Percentiles rank a stretch among this genome's conserved stretches.
Evolutionary conservation across 2,329 filamentous ascomycete genomes (phyloP).

Genomic region (Conoideocrella luteorostrata): DNA sequence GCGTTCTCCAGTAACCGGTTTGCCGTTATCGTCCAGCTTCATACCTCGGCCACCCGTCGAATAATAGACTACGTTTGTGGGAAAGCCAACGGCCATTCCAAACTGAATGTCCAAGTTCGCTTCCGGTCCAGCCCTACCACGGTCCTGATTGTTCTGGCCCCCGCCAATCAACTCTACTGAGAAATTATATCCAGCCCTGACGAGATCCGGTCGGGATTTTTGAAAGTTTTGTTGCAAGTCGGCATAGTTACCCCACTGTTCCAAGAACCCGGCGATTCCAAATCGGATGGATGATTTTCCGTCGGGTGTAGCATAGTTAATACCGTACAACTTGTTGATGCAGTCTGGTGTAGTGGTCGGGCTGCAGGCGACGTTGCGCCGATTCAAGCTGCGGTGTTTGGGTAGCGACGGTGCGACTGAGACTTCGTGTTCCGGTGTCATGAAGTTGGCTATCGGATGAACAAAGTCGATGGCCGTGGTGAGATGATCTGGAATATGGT

Average conservation of each 20-base stretch:
- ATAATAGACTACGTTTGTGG: conserved; percentile 38
- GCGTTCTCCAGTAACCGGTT: conserved; percentile 20
- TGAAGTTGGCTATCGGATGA: conserved; percentile 43
- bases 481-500: conserved; percentile 36
- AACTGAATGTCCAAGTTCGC: conserved; percentile 45
- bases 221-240: conserved; percentile 35
- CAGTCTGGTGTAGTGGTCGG: conserved; percentile 31
- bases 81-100: conserved; percentile 38
- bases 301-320: conserved; percentile 27
- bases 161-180: conserved; percentile 34
- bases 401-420: conserved; percentile 5
- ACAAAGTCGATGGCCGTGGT: conserved; percentile 36
- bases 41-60: conserved; percentile 37
- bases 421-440: conserved; percentile 32
- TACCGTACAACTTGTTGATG: conserved; percentile 39
- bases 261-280: conserved; percentile 44
- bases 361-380: conserved; percentile 7
- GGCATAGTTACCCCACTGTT: conserved; percentile 37
- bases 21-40: conserved; percentile 33
- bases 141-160: conserved; percentile 36
- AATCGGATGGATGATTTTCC: conserved; percentile 30
- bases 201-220: conserved; percentile 28
- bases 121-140: conserved; percentile 32
- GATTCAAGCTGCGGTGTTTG: neutral
- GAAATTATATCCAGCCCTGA: conserved; percentile 32